Evolutionary conservation across 108 stramenopile species (phyloP), one percentile per base, ranked within the genome.

Genomic region (Nannochloropsis salina): DNA sequence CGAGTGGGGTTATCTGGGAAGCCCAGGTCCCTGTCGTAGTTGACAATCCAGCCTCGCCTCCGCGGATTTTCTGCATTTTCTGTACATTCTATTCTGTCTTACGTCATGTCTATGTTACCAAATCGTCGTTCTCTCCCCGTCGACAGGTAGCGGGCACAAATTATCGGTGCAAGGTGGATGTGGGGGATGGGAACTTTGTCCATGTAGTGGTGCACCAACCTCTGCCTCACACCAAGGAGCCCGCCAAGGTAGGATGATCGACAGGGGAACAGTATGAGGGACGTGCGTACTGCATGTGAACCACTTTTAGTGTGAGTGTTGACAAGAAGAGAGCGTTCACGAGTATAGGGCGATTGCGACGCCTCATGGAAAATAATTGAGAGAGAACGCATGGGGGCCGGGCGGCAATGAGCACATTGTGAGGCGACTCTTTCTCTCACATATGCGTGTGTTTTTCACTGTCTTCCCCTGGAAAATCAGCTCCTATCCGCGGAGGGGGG

Each of bases 141-240:
- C 61, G 3, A 15, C 61, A 74, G 61, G 61, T 74, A n/a, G 61
- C 61, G 61, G 61, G 61, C 61, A 74, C 61, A 3, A 74, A 74
- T n/a, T 74, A 74, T n/a, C 61, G 61, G 61, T 74, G 61, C 61
- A 74, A 74, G n/a, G 61, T 74, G 4, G 20, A 74, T 8, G 61
- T 74, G 4, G 61, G 61, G 61, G 61, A 74, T 74, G 15, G 20
- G 8, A 74, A 74, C 0, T 74, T n/a, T n/a, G 61, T 74, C 20
- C 61, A 74, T 6, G n/a, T 74, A n/a, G 61, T 74, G 61, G 61
- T 74, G 61, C 61, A 74, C n/a, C 61, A 74, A 74, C 61, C 61
- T n/a, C 6, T 74, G 61, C 61, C 61, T 6, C 61, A 74, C 8
- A 74, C 61, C 61, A 74, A 74, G 2, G 61, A 74, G 61, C 61